Base-by-base conservation (phyloP, 257 asterid species). In the Solanum phureja region DNA sequence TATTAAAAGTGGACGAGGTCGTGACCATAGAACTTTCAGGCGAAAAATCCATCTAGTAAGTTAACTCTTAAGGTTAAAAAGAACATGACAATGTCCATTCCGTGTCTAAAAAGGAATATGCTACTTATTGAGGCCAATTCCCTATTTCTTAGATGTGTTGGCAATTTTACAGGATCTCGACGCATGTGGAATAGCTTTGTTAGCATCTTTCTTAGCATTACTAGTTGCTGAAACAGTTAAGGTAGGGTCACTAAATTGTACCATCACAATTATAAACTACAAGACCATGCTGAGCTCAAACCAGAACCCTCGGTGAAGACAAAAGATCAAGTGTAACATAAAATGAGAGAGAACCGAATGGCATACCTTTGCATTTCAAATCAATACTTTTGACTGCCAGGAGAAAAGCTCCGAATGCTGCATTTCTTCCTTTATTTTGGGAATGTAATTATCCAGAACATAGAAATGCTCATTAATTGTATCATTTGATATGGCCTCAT, bases 301-400 rank as follows among this genome's bases (percentile, higher is more conserved):
- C 69, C 69, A 81, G 40, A 82, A 82, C 29, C 29, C 42, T 6
- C 66, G 8, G 56, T 27, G 68, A 85, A 86, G 42, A 68, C 33
- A 10, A 75, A 69, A 31, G 31, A 86, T 12, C n/a, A 21, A 68
- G 77, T 27, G 33, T 12, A 49, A 21, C 4, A 68, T 24, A 14
- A 40, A 56, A 46, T 29, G 83, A 4, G 40, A 42, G 29, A 84
- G 60, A 16, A 71, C 77, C 46, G 42, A 16, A 29, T 23, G 52
- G 6, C 69, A 23, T 74, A 83, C 89, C 87, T 46, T 40, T 56
- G 19, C 29, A 31, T 49, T 31, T 94, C 91, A 93, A 64, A 91
- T 89, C 91, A 96, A 89, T 19, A 94, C 91, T 89, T 92, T 93
- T 11, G 91, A 94, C 90, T 88, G 92, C 99, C 98, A 97, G 40